These are phyloP conservation scores for Lolium perenne DNA, from an alignment of 176 grass and related monocot species.

Conservation along the genomic window DNA sequence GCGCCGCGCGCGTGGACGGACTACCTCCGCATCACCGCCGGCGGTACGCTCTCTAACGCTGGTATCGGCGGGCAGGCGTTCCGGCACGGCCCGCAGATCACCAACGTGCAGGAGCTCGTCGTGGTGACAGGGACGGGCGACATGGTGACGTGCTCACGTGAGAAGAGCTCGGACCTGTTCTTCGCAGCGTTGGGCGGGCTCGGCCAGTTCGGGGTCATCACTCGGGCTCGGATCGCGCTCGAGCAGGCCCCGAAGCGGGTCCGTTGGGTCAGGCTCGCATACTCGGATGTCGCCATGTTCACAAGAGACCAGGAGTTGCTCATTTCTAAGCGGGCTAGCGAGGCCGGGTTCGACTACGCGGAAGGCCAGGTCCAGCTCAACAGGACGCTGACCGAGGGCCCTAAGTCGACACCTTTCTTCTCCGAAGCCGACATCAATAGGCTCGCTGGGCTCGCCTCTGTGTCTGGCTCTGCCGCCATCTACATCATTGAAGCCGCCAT, in stretches of 20 bases:
- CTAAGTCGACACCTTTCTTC: constrained; percentile 65
- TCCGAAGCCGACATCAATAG: constrained; percentile 27
- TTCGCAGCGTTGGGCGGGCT: constrained; percentile 57
- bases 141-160: constrained; percentile 55
- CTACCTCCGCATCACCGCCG: constrained; percentile 65
- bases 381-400: not conserved
- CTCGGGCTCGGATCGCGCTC: constrained; percentile 56
- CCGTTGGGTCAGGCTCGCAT: constrained; percentile 64
- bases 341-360: constrained; percentile 54
- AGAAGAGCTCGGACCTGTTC: constrained; percentile 60
- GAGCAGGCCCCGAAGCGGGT: constrained; percentile 43
- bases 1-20: constrained; percentile 59
- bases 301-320: constrained; percentile 58
- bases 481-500: constrained; percentile 64
- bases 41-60: constrained; percentile 83
- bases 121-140: constrained; percentile 72
- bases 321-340: constrained; percentile 14
- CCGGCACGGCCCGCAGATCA: constrained; percentile 73
- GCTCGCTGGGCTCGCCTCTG: constrained; percentile 35
- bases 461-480: not conserved
- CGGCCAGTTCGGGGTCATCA: constrained; percentile 73
- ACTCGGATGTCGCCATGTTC: constrained; percentile 44
- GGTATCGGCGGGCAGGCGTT: constrained; percentile 75
- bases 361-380: constrained; percentile 64
- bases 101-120: constrained; percentile 73